Percentiles rank a stretch among this genome's conserved stretches.
phyloP scores from a whole-genome alignment of 108 stramenopile species.

The Skeletonema marinoi region DNA sequence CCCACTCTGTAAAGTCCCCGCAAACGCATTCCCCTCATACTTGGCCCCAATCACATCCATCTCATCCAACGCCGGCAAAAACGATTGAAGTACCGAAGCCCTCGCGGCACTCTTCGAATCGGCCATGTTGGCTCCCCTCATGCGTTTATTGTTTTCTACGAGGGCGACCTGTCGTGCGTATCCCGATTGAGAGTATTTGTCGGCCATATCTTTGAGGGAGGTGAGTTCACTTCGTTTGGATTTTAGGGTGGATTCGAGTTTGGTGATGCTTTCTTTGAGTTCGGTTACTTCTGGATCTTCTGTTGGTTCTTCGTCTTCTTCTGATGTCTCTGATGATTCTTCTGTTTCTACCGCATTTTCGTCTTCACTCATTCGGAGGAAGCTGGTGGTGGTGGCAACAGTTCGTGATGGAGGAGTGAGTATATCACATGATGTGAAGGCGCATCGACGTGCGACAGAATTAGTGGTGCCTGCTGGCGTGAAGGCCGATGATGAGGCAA shows the following conservation, averaged over 20 bases:
- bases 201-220: constrained; percentile 51
- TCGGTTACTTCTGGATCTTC: constrained; percentile 62
- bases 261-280: constrained; percentile 67
- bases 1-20: constrained; percentile 53
- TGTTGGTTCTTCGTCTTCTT: constrained; percentile 39
- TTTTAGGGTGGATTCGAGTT: constrained; percentile 62
- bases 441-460: constrained; percentile 1
- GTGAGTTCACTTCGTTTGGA: constrained; percentile 51
- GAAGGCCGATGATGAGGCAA: constrained; percentile 13
- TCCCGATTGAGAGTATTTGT: constrained; percentile 73
- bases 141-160: constrained; percentile 77
- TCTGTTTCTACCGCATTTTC: constrained; percentile 19
- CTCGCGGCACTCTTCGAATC: constrained; percentile 49
- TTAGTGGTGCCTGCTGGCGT: not conserved
- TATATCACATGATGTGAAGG: not conserved
- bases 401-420: constrained; percentile 7
- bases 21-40: constrained; percentile 65
- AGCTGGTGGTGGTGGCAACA: not conserved
- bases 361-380: constrained; percentile 26
- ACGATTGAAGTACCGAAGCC: constrained; percentile 56
- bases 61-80: constrained; percentile 70
- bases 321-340: not conserved
- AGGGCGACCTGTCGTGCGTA: constrained; percentile 83
- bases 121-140: constrained; percentile 59
- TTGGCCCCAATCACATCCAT: constrained; percentile 48